These are phyloP conservation scores for Pseudoturritis turrita DNA, from an alignment of 345 rosid species.

Conservation along the genomic window DNA sequence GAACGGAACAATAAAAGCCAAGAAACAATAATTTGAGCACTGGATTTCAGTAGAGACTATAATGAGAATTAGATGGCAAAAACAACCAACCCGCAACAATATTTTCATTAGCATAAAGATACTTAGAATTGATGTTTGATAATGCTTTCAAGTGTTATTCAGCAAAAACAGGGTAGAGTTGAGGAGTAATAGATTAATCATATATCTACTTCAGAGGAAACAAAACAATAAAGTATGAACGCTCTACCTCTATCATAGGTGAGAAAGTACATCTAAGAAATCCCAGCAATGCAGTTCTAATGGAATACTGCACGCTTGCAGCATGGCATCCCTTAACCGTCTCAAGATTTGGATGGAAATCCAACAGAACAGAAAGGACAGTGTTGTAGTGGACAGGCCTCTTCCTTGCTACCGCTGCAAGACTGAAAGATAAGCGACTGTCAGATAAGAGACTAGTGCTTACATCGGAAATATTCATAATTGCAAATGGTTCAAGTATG, in stretches of 20 bases:
- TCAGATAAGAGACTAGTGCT: conserved; percentile 28
- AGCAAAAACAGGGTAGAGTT: not conserved
- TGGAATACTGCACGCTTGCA: conserved; percentile 73
- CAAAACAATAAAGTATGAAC: conserved; percentile 1
- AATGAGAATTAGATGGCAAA: conserved; percentile 1
- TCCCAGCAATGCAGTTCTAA: conserved; percentile 91
- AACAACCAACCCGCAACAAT: not conserved
- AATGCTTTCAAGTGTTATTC: conserved; percentile 4
- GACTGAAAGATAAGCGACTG: conserved; percentile 56
- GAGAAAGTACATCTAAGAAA: conserved; percentile 81
- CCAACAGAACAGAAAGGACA: conserved; percentile 71
- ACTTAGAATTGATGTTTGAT: not conserved
- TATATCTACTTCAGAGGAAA: not conserved
- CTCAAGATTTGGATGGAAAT: conserved; percentile 63
- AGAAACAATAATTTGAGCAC: not conserved
- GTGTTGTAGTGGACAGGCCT: conserved; percentile 67
- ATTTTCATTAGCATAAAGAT: conserved; percentile 5
- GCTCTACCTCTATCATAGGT: conserved; percentile 65
- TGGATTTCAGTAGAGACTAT: conserved; percentile 4
- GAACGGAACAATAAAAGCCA: not conserved
- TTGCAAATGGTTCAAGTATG: conserved; percentile 14
- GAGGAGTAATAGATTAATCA: not conserved
- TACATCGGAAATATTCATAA: conserved; percentile 11
- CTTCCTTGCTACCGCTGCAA: conserved; percentile 83
- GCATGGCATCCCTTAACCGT: conserved; percentile 53